Evolutionary conservation across 495 filamentous ascomycete species (phyloP), one percentile per base, ranked within the genome.

Genomic region (Xanthoparmelia taractica): DNA sequence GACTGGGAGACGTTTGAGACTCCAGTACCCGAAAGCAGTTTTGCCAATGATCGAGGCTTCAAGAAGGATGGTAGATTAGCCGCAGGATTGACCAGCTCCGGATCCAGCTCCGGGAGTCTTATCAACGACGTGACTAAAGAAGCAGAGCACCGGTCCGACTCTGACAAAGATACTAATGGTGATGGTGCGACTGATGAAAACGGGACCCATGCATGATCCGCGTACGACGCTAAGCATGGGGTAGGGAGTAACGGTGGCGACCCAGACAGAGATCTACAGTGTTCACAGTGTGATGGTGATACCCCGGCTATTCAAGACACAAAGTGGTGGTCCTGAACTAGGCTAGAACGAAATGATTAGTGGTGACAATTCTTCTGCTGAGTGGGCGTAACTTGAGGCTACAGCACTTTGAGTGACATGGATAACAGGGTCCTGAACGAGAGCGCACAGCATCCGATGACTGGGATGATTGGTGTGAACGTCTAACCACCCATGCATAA

Each of bases 1-100:
- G 75, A 78, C 34, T 85, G 82, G 82, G 82, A 84, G 68, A 73
- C 72, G 17, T 75, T 76, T 34, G 75, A 76, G 3, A 62, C 67
- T 43, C 74, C 71, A 20, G 56, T 73, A 0, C 61, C 67, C 8
- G 72, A 74, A 36, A 47, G 75, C 2, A 68, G 70, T 8, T 74
- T 80, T 62, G 65, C 60, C 8, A 65, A 69, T 57, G 73, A 77
- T 64, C 67, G 65, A 8, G 15, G 38, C 5, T 17, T 63, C 50
- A 43, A 33, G 34, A 52, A 20, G 56, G 43, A 27, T 13, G 34
- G 17, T 12, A n/a, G 23, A 23, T 54, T 18, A 18, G 60, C 5
- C 34, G 20, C 50, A 18, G 60, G 27, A 34, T 47, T 63, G 29
- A 29, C 29, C 50, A 33, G 41, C 29, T n/a, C 34, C 29, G 29